Evolutionary conservation across 179 eudicot genomes (phyloP).

Genomic region (Beta corolliflora): DNA sequence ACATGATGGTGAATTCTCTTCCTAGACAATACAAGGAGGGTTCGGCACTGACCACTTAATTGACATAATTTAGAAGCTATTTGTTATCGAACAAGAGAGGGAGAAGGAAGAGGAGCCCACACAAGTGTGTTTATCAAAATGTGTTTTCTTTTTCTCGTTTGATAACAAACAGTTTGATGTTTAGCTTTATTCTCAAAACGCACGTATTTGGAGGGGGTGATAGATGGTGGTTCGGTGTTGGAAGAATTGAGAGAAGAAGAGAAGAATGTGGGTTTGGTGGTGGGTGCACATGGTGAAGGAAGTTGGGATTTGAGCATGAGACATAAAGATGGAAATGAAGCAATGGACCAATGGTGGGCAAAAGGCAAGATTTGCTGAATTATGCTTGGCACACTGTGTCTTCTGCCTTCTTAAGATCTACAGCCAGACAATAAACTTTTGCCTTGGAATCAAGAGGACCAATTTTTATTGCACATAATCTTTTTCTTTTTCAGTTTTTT

Average conservation of each 20-base stretch:
- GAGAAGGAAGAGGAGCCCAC: too few relatives aligned
- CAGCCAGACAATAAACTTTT: not conserved
- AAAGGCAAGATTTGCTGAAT: not conserved
- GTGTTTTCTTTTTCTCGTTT: too few relatives aligned
- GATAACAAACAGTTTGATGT: too few relatives aligned
- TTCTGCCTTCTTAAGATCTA: conserved; percentile 16
- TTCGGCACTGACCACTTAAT: not conserved
- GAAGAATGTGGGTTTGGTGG: conserved; percentile 19
- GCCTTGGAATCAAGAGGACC: not conserved
- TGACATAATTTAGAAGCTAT: too few relatives aligned
- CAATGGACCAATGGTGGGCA: not conserved
- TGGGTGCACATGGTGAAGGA: conserved; percentile 22
- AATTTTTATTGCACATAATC: conserved; percentile 25
- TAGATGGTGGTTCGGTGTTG: not conserved
- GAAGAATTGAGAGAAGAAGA: not conserved
- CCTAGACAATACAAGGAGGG: not conserved
- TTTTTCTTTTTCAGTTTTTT: not conserved
- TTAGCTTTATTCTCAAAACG: not conserved
- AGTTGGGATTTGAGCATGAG: not conserved
- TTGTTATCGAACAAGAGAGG: too few relatives aligned
- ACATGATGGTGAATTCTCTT: too few relatives aligned
- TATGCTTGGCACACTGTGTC: not conserved
- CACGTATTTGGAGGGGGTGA: not conserved
- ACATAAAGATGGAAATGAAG: not conserved
- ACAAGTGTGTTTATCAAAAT: too few relatives aligned